A percentile compares a stretch with the other conserved stretches of the same genome.
Evolutionary conservation across 306 rosid genomes (phyloP).

Genomic region (Cyamopsis tetragonoloba): DNA sequence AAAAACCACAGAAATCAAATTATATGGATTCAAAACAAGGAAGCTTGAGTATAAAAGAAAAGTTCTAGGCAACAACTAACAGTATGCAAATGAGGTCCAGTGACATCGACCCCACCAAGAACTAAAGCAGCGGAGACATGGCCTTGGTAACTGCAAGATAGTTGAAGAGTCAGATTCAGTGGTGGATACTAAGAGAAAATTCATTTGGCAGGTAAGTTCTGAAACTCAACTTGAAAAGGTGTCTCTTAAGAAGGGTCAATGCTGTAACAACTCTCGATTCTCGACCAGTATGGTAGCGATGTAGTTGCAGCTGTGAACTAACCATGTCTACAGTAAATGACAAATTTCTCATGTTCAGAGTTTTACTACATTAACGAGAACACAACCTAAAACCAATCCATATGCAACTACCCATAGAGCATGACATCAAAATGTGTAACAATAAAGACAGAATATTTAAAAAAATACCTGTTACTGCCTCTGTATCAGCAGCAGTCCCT

Average conservation of each 20-base stretch:
- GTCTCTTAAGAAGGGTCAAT: constrained; percentile 46
- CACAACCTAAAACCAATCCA: neutral
- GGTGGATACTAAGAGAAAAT: neutral
- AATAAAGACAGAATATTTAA: neutral
- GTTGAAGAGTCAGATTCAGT: constrained; percentile 1
- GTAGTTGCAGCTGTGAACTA: constrained; percentile 90
- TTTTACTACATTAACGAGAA: neutral
- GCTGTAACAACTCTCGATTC: constrained; percentile 52
- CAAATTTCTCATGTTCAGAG: constrained; percentile 26
- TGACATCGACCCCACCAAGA: constrained; percentile 95
- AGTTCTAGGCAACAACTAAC: constrained; percentile 44
- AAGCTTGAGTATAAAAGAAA: neutral
- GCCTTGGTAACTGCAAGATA: constrained; percentile 73
- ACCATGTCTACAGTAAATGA: constrained; percentile 70
- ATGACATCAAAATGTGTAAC: neutral
- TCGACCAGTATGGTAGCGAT: constrained; percentile 90
- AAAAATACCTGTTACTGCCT: constrained; percentile 91
- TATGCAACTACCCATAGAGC: neutral
- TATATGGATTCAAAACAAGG: constrained; percentile 12
- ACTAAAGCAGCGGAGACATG: constrained; percentile 84
- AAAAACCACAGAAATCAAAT: constrained; percentile 24
- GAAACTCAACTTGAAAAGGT: constrained; percentile 46
- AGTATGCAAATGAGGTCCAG: constrained; percentile 93
- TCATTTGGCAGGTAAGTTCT: neutral
- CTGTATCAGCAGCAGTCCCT: constrained; percentile 98